Evolutionary conservation across 208 protist genomes (phyloP).

Genomic region (Phytomonas francai): DNA sequence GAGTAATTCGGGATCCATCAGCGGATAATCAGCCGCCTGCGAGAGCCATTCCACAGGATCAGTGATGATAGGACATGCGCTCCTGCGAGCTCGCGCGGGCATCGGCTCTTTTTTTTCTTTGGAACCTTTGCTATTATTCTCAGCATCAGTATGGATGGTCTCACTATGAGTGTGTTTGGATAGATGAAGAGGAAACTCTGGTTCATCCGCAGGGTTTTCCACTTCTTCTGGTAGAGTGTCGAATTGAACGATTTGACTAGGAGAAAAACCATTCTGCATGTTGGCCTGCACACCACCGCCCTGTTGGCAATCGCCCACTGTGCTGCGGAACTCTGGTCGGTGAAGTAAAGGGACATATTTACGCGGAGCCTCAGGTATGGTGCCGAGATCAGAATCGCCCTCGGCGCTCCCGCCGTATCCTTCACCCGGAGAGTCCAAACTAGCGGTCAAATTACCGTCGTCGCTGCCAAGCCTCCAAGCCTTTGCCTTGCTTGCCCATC

Average conservation of each 20-base stretch:
- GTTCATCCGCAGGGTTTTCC: neutral
- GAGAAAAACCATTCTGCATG: neutral
- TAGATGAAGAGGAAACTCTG: neutral
- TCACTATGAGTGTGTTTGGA: neutral
- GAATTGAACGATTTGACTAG: neutral
- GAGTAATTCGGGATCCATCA: constrained; percentile 29
- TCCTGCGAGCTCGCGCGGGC: neutral
- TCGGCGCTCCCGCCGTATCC: neutral
- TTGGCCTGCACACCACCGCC: neutral
- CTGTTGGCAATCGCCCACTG: neutral
- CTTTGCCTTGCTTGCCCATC: neutral
- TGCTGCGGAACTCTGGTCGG: neutral
- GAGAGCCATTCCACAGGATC: constrained; percentile 51
- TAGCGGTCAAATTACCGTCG: neutral
- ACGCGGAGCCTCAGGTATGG: neutral
- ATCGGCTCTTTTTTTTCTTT: neutral
- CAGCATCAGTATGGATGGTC: neutral
- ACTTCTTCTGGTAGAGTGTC: neutral
- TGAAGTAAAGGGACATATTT: neutral
- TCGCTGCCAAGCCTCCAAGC: neutral
- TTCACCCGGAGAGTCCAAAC: neutral
- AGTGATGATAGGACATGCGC: constrained; percentile 18
- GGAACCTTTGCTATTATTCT: neutral
- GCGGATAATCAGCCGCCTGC: constrained; percentile 26
- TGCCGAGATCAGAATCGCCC: neutral